These are phyloP conservation scores for Ricinus communis DNA, from an alignment of 345 rosid species.

Conservation along the genomic window DNA sequence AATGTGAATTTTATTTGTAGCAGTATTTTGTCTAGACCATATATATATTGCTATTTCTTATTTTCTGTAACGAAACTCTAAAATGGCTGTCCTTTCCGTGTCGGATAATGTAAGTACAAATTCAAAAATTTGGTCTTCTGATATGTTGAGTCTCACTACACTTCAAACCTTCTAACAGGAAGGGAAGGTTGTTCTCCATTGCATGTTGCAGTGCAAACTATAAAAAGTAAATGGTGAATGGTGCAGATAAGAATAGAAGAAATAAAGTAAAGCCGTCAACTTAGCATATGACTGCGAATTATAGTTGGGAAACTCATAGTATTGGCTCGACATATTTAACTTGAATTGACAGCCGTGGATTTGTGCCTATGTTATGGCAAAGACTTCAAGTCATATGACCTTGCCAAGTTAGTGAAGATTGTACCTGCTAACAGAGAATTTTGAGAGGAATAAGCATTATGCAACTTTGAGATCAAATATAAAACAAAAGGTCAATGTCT, in stretches of 20 bases:
- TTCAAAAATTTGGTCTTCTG: slow-evolving; percentile 1
- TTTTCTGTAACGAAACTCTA: slow-evolving; percentile 1
- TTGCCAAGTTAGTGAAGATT: slow-evolving; percentile 78
- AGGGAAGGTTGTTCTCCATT: slow-evolving; percentile 97
- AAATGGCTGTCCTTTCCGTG: too few relatives aligned
- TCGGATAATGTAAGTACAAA: slow-evolving; percentile 55
- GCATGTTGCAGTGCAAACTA: slow-evolving; percentile 84
- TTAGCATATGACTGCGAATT: background rate
- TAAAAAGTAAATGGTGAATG: slow-evolving; percentile 76
- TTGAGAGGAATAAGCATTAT: slow-evolving; percentile 3
- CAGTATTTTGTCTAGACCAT: background rate
- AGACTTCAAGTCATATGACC: slow-evolving; percentile 88
- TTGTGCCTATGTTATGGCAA: slow-evolving; percentile 79
- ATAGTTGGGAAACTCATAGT: background rate
- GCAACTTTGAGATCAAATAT: background rate
- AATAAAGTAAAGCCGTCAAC: slow-evolving; percentile 48
- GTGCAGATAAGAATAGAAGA: slow-evolving; percentile 84
- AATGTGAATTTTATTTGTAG: slow-evolving; percentile 42
- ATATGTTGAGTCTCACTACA: slow-evolving; percentile 16
- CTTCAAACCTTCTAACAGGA: slow-evolving; percentile 44
- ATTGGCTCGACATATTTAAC: slow-evolving; percentile 42
- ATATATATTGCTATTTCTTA: background rate
- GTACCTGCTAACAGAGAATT: slow-evolving; percentile 44
- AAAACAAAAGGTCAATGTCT: background rate
- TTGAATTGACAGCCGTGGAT: slow-evolving; percentile 75